Percentiles rank a stretch among this genome's conserved stretches.
These are phyloP conservation scores for Verticillium zaregamsianum DNA, from an alignment of 2,329 filamentous ascomycete species.

Conservation along the genomic window DNA sequence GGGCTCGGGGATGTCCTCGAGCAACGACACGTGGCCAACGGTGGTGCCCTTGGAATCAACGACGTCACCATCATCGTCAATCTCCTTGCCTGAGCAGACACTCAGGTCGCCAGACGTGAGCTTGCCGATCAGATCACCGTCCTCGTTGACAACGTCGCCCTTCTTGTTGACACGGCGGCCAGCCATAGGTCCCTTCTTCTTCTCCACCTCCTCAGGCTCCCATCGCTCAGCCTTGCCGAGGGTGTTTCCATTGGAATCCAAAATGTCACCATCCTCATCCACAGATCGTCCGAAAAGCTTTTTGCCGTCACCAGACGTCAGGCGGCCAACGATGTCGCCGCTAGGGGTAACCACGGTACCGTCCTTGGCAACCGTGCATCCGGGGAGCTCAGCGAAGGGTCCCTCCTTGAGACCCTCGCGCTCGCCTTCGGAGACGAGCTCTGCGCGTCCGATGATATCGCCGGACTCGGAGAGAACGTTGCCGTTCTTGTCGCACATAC, in stretches of 20 bases:
- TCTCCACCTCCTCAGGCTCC: constrained; percentile 41
- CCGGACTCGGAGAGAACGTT: constrained; percentile 71
- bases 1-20: constrained; percentile 50
- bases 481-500: constrained; percentile 68
- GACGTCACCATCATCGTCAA: constrained; percentile 68
- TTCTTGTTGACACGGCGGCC: constrained; percentile 55
- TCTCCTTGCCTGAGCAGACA: constrained; percentile 62
- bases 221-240: constrained; percentile 57
- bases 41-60: constrained; percentile 64
- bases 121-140: constrained; percentile 60
- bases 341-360: constrained; percentile 62
- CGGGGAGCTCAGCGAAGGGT: constrained; percentile 63
- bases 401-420: constrained; percentile 60
- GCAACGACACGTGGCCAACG: constrained; percentile 63
- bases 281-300: constrained; percentile 68
- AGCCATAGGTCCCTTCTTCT: constrained; percentile 46
- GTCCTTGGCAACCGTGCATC: constrained; percentile 63
- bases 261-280: constrained; percentile 77
- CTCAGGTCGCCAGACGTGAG: constrained; percentile 63
- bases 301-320: constrained; percentile 68
- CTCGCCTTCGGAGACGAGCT: constrained; percentile 65
- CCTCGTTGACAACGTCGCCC: constrained; percentile 54
- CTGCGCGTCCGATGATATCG: constrained; percentile 63
- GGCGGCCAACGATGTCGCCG: constrained; percentile 68
- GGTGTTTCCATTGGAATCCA: constrained; percentile 67